A percentile compares a stretch with the other conserved stretches of the same genome.
These are phyloP conservation scores for Fusarium tuaranense DNA, from an alignment of 2,329 filamentous ascomycete species.

Conservation along the genomic window DNA sequence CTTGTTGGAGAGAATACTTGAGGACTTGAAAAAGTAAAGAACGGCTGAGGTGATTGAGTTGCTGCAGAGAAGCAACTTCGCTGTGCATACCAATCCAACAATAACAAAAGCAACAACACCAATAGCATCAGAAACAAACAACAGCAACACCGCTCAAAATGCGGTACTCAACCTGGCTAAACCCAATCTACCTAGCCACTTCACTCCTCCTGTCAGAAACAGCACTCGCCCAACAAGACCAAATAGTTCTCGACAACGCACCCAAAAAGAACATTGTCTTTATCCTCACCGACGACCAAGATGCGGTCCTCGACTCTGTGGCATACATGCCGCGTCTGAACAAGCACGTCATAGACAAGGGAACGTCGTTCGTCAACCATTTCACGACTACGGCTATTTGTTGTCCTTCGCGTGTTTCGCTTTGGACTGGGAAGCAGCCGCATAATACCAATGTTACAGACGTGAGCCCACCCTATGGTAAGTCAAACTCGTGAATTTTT, in stretches of 20 bases:
- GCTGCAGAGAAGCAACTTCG: not conserved
- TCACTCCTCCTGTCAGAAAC: not conserved
- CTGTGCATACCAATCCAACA: not conserved
- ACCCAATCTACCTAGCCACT: not conserved
- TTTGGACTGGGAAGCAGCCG: constrained; percentile 74
- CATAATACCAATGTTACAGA: constrained; percentile 79
- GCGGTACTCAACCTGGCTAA: constrained; percentile 21
- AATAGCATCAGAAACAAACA: not conserved
- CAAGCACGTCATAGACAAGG: constrained; percentile 67
- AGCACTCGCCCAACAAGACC: not conserved
- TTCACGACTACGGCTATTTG: constrained; percentile 76
- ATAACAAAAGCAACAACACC: not conserved
- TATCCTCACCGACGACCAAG: constrained; percentile 77
- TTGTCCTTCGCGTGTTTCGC: constrained; percentile 74
- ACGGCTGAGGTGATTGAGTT: not conserved
- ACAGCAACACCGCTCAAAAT: not conserved
- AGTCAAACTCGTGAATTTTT: constrained; percentile 2
- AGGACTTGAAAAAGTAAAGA: not conserved
- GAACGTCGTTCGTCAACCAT: constrained; percentile 70
- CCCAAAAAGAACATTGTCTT: constrained; percentile 69
- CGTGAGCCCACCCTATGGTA: constrained; percentile 63
- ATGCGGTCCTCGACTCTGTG: constrained; percentile 70
- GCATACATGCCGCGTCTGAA: constrained; percentile 69
- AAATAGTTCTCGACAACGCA: not conserved
- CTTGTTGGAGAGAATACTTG: not conserved